Evolutionary conservation across 257 asterid species (phyloP).

Genomic region (Primulina tabacum): DNA sequence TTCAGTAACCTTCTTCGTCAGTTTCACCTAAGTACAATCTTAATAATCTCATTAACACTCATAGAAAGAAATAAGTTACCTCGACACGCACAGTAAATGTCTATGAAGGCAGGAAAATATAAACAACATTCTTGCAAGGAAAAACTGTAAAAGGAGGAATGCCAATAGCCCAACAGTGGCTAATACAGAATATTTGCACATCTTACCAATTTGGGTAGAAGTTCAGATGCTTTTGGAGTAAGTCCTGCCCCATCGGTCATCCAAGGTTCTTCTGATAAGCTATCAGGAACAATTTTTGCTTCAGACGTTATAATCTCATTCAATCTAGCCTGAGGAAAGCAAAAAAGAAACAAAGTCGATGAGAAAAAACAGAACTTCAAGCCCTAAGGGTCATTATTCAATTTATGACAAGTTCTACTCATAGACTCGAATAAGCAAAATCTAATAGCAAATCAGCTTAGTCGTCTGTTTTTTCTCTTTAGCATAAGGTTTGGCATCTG

Average conservation of each 20-base stretch:
- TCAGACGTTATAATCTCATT: slow-evolving; percentile 75
- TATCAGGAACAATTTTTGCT: slow-evolving; percentile 28
- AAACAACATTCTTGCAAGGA: slow-evolving; percentile 5
- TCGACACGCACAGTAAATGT: not conserved
- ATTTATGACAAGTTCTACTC: slow-evolving; percentile 6
- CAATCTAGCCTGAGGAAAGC: slow-evolving; percentile 61
- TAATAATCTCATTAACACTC: not conserved
- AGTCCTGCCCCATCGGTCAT: slow-evolving; percentile 93
- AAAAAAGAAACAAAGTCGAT: not conserved
- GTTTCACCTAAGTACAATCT: slow-evolving; percentile 47
- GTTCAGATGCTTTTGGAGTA: slow-evolving; percentile 71
- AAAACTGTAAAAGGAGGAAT: not conserved
- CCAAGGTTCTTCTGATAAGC: slow-evolving; percentile 67
- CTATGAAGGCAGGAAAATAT: slow-evolving; percentile 5
- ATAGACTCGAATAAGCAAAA: slow-evolving; percentile 9
- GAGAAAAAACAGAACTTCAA: slow-evolving; percentile 13
- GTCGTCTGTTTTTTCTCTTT: slow-evolving; percentile 1
- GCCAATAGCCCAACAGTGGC: not conserved
- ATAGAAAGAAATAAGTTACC: slow-evolving; percentile 6
- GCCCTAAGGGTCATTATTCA: not conserved
- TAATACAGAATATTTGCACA: slow-evolving; percentile 1
- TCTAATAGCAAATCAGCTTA: not conserved
- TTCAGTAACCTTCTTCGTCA: slow-evolving; percentile 92
- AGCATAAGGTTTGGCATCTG: slow-evolving; percentile 10
- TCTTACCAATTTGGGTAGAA: slow-evolving; percentile 69